phyloP scores from a whole-genome alignment of 202 grass and related monocot genomes.

The Setaria viridis region DNA sequence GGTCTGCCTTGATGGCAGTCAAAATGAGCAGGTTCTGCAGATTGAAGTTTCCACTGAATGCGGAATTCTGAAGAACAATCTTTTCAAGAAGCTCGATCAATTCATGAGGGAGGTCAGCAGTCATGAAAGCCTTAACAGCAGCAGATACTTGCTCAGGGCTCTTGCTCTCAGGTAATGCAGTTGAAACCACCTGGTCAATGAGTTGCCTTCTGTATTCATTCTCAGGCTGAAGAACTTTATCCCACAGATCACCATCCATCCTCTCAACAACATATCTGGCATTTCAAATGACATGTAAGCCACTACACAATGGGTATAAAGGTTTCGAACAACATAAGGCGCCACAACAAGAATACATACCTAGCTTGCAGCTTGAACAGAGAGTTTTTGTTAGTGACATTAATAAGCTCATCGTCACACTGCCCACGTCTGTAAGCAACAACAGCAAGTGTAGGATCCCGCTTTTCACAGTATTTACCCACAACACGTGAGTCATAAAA shows the following conservation, averaged over 20 bases:
- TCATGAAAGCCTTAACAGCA: slow-evolving; percentile 99
- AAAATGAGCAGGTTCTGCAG: slow-evolving; percentile 96
- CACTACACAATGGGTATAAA: background rate
- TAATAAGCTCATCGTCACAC: slow-evolving; percentile 93
- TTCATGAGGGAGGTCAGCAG: slow-evolving; percentile 96
- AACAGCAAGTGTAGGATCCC: slow-evolving; percentile 98
- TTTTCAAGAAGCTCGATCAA: slow-evolving; percentile 98
- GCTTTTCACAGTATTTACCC: slow-evolving; percentile 97
- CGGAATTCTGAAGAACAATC: slow-evolving; percentile 96
- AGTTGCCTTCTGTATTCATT: slow-evolving; percentile 99
- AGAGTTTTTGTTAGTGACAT: slow-evolving; percentile 95
- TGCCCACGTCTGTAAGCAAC: slow-evolving; percentile 81
- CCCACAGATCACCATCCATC: slow-evolving; percentile 98
- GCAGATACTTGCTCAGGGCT: slow-evolving; percentile 98
- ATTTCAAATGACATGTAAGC: slow-evolving; percentile 39
- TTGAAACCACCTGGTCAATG: slow-evolving; percentile 98
- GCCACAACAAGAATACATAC: slow-evolving; percentile 50
- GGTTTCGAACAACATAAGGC: background rate
- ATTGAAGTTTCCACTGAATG: slow-evolving; percentile 94
- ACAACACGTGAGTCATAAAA: slow-evolving; percentile 98
- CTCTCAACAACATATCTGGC: slow-evolving; percentile 95
- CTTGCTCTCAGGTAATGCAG: slow-evolving; percentile 97
- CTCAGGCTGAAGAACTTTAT: slow-evolving; percentile 97
- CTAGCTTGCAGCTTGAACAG: slow-evolving; percentile 95
- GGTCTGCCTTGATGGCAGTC: slow-evolving; percentile 91